Evolutionary conservation across 2,329 filamentous ascomycete genomes (phyloP), one percentile per base, ranked within the genome.

Genomic region (Aspergillus glaucus): DNA sequence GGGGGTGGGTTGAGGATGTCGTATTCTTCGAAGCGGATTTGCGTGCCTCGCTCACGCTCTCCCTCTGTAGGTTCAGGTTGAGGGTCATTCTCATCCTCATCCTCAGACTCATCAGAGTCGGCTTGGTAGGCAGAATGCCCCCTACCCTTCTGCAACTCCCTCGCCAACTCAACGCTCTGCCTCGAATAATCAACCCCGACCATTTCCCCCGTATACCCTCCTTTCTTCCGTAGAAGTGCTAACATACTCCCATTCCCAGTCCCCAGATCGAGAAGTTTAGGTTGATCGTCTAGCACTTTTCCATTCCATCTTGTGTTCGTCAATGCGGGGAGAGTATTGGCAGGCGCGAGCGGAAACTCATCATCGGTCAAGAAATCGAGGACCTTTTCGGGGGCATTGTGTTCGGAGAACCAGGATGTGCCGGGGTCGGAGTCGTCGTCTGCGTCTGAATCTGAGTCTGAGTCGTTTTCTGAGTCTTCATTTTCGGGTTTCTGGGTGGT

Each of bases 341-440:
- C 57, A 19, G 71, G 69, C 28, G 72, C 62, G 4, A 73, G 59
- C 54, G 81, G 64, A 24, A 75, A 70, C 1, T 68, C 68, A 12
- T 74, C 68, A 3, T 74, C 70, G 3, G 74, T 74, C 6, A 95
- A 79, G 65, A 86, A 90, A 8, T 74, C 68, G 21, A 95, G 70
- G 51, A 95, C 82, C 63, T 91, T 91, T 53, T 84, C 77, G 63
- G 95, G 88, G 53, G 93, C 93, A 62, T 86, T 83, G 28, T 89
- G 87, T 72, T 97, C 93, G 66, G 90, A 86, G 78, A 98, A 98
- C 93, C 93, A 98, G 60, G 93, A 84, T 26, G 90, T 95, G 57
- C 92, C 92, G 51, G 86, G 86, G 74, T 75, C 70, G 9, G 95
- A 88, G 49, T 79, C 71, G 8, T 87, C 82, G 71, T 94, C 82